Evolutionary conservation across 345 rosid species (phyloP).

Genomic region (Lagerstroemia speciosa): DNA sequence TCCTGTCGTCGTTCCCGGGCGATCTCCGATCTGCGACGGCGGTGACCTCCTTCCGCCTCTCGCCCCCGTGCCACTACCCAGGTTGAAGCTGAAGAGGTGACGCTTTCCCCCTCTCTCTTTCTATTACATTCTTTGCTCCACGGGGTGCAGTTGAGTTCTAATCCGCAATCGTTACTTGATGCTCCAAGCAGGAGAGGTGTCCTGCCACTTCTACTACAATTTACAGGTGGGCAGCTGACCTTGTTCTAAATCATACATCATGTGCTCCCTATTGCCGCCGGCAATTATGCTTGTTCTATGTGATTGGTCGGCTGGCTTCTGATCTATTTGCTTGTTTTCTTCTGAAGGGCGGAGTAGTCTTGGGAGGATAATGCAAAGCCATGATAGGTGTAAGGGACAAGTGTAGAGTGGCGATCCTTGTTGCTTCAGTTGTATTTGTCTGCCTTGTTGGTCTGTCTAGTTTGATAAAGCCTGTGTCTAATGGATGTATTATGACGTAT

Average conservation of each 20-base stretch:
- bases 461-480: constrained; percentile 61
- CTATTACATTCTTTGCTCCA: no score
- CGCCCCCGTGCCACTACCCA: background rate
- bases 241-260: no score
- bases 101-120: background rate
- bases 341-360: background rate
- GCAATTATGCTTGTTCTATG: no score
- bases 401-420: constrained; percentile 34
- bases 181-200: background rate
- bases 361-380: constrained; percentile 9
- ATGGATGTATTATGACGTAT: constrained; percentile 88
- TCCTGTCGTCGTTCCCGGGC: background rate
- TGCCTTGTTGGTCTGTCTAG: constrained; percentile 51
- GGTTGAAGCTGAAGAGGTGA: background rate
- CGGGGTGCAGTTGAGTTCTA: background rate
- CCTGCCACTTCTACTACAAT: background rate
- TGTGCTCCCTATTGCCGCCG: no score
- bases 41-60: no score
- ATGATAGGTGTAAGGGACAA: constrained; percentile 43
- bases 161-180: background rate
- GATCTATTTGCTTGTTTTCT: background rate
- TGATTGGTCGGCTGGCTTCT: no score
- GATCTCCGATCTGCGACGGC: background rate
- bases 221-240: background rate
- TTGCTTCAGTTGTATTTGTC: constrained; percentile 41